Conservation (phyloP, 352 stramenopile species). For the Plasmopara viticola region DNA sequence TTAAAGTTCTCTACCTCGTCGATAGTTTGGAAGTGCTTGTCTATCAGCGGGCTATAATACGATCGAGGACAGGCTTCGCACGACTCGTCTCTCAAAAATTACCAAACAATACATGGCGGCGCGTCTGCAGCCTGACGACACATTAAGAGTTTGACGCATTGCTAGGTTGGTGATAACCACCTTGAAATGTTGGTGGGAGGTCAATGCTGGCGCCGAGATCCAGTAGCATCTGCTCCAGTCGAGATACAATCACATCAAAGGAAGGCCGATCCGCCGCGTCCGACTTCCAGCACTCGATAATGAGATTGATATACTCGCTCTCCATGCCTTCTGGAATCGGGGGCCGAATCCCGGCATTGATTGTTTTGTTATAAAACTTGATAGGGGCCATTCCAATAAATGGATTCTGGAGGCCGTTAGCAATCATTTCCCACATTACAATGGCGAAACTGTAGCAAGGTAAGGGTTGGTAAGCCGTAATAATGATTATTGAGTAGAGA, state of each 20-base stretch:
- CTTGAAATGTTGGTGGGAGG: slow-evolving; percentile 76
- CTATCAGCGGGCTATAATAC: slow-evolving; percentile 38
- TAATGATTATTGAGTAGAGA: background rate
- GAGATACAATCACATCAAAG: slow-evolving; percentile 72
- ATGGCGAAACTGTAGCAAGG: slow-evolving; percentile 66
- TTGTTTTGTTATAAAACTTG: slow-evolving; percentile 88
- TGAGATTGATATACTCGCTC: slow-evolving; percentile 63
- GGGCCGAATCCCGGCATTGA: slow-evolving; percentile 68
- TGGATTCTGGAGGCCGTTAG: slow-evolving; percentile 67
- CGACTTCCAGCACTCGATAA: slow-evolving; percentile 82
- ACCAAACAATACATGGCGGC: slow-evolving; percentile 19
- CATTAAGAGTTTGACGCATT: slow-evolving; percentile 21
- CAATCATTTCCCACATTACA: slow-evolving; percentile 89
- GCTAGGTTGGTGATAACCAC: slow-evolving; percentile 69
- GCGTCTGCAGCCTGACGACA: slow-evolving; percentile 20
- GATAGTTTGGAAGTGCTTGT: slow-evolving; percentile 26
- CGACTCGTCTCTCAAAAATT: slow-evolving; percentile 31
- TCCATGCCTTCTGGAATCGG: slow-evolving; percentile 63
- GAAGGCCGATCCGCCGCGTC: slow-evolving; percentile 61
- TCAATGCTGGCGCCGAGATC: slow-evolving; percentile 74
- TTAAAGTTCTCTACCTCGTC: slow-evolving; percentile 25
- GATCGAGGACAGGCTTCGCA: slow-evolving; percentile 26
- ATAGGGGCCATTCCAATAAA: slow-evolving; percentile 88
- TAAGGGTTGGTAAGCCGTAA: background rate
- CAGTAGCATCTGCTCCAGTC: slow-evolving; percentile 67